phyloP scores from a whole-genome alignment of 2,329 filamentous ascomycete genomes.

The Lecanicillium sp. region DNA sequence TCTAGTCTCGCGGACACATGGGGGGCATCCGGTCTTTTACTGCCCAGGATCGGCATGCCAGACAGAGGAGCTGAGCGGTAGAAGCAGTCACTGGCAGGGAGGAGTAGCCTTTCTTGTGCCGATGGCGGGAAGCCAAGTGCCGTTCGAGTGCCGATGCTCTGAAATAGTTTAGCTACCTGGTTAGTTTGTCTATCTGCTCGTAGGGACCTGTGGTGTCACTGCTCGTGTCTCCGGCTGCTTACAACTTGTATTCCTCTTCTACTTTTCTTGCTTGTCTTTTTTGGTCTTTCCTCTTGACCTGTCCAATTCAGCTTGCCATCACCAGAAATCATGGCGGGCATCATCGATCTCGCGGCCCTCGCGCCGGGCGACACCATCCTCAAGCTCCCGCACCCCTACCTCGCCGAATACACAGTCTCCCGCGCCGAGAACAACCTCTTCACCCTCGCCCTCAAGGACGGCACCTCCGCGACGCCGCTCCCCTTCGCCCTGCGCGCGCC shows the following conservation, averaged over 20 bases:
- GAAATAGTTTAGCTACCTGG: too few relatives aligned
- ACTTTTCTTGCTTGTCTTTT: not conserved
- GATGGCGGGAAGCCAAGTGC: too few relatives aligned
- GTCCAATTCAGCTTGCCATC: not conserved
- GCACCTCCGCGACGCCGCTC: constrained; percentile 22
- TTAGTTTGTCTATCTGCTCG: too few relatives aligned
- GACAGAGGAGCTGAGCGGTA: too few relatives aligned
- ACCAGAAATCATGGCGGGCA: constrained; percentile 19
- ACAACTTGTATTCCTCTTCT: not conserved
- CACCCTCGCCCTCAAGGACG: constrained; percentile 28
- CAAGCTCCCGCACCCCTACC: constrained; percentile 46
- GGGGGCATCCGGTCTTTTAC: too few relatives aligned
- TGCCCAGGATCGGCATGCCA: too few relatives aligned
- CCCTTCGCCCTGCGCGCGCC: constrained; percentile 28
- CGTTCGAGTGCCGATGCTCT: too few relatives aligned
- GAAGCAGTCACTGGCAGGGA: too few relatives aligned
- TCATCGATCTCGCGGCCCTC: constrained; percentile 23
- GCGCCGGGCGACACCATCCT: constrained; percentile 34
- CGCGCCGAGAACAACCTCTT: constrained; percentile 26
- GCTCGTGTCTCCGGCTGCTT: too few relatives aligned
- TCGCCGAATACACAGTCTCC: constrained; percentile 38
- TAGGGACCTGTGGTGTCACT: too few relatives aligned
- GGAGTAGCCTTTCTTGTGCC: too few relatives aligned
- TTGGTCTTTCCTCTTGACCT: not conserved
- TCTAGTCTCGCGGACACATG: too few relatives aligned